Evolutionary conservation across 257 asterid species (phyloP).

Genomic region (Nicotiana knightiana): DNA sequence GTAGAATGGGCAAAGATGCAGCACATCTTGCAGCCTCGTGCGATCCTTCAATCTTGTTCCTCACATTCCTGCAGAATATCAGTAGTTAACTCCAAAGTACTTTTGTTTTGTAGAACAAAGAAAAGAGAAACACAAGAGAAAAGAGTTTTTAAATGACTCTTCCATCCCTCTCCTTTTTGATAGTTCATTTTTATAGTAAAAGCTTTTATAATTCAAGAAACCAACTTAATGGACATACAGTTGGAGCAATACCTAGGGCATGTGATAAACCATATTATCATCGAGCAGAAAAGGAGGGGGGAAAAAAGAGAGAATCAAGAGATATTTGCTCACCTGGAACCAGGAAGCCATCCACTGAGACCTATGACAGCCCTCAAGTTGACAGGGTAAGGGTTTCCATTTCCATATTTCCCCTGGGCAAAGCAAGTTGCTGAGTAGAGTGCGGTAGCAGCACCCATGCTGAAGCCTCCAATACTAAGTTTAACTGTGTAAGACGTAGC

Average conservation of each 20-base stretch:
- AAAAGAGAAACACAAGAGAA: background rate
- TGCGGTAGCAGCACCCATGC: slow-evolving; percentile 97
- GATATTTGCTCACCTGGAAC: slow-evolving; percentile 53
- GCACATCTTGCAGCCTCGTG: slow-evolving; percentile 83
- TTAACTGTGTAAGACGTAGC: slow-evolving; percentile 51
- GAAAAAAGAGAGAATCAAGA: background rate
- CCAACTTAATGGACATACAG: background rate
- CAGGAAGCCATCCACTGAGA: slow-evolving; percentile 99
- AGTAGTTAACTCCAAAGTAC: slow-evolving; percentile 1
- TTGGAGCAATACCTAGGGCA: background rate
- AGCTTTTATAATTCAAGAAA: background rate
- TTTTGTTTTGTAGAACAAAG: background rate
- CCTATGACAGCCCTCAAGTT: slow-evolving; percentile 70
- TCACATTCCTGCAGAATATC: slow-evolving; percentile 47
- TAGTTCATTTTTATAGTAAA: background rate
- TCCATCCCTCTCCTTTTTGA: background rate
- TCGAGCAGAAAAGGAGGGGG: background rate
- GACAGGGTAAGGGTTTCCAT: slow-evolving; percentile 77
- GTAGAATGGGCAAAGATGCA: slow-evolving; percentile 82
- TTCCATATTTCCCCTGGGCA: slow-evolving; percentile 72
- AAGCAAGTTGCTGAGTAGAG: slow-evolving; percentile 90
- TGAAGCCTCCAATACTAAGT: slow-evolving; percentile 96
- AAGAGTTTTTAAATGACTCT: background rate
- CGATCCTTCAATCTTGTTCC: slow-evolving; percentile 77
- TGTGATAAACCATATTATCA: background rate